Evolutionary conservation across 306 rosid genomes (phyloP), one percentile per base, ranked within the genome.

Genomic region (Sechiopsis laciniata): DNA sequence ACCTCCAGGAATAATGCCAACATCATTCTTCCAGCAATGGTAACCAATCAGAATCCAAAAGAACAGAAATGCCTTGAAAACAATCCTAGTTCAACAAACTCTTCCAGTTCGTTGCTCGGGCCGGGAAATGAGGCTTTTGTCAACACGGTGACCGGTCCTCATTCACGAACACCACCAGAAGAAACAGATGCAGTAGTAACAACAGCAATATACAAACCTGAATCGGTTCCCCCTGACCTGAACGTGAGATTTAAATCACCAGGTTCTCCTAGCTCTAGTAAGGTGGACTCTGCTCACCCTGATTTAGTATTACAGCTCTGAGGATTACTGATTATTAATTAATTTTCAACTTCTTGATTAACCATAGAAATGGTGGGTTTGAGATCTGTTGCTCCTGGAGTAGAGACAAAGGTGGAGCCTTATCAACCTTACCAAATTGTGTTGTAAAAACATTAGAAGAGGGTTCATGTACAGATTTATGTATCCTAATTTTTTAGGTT

Each of bases 281-380:
- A 78, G 75, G 85, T 78, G 75, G 89, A 87, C 69, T 82, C 89
- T 26, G 69, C 84, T 20, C 87, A 83, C 61, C 92, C 92, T 67
- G 89, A 85, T 79, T 83, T 85, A 80, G 88, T 80, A 66, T 82
- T 88, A 82, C 92, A 88, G 82, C 84, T 88, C 13, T 85, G 88
- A 88, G 83, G 84, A 79, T 53, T 71, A 74, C 72, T 62, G 66
- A 76, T 78, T 46, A 51, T 65, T 62, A 6, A 52, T 70, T 42
- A 48, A 17, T 35, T 51, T 59, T 61, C 53, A 56, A 16, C 24
- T 19, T 59, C 20, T 81, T 69, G 65, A 72, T 75, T 80, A 68
- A 74, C 81, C 80, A 78, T 76, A 83, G 83, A 85, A 74, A 40
- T 60, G 80, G 85, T 79, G 80, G 83, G 82, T 72, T 81, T 72